Evolutionary conservation across 768 basidiomycete species (phyloP), one percentile per base, ranked within the genome.

Genomic region (Kwoniella botswanensis): DNA sequence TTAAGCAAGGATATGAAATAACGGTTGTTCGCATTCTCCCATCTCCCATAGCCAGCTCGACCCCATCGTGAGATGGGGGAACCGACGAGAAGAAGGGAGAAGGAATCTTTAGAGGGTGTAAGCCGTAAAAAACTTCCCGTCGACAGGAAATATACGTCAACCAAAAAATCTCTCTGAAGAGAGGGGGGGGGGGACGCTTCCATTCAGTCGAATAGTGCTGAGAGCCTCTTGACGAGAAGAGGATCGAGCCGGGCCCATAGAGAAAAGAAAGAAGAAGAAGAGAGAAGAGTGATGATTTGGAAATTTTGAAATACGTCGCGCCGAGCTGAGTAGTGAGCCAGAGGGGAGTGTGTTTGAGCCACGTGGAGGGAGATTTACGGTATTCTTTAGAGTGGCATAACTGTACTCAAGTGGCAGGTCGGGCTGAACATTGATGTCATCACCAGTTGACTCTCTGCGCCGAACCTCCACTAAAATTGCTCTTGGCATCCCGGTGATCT

Each of bases 1-100:
- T 76, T 78, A 81, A 67, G 78, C 75, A 81, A 79, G 79, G 78
- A 81, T 79, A 81, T 81, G 79, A 81, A 81, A 81, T 81, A 81
- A 81, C 79, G 76, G 79, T 63, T 68, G 63, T 71, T 68, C 44
- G 62, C 22, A 21, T 53, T 42, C 56, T 55, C 63, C 57, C 41
- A 35, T 35, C 35, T 24, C 54, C 17, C 22, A 58, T 59, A 15
- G 53, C 43, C 59, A 22, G 44, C 53, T 60, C 66, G 46, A 54
- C 59, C 76, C 55, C 58, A 60, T 67, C 44, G 52, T 65, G 67
- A 24, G 57, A 56, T 35, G 29, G 17, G 63, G 65, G 54, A 61
- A 53, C 35, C 42, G 55, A 54, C 59, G 56, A 42, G 46, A 41
- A 59, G 35, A 18, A 58, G 26, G 35, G 41, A 59, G n/a, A 57